Conservation (phyloP, 1,139 yeast species). For the Kazachstania sp. region DNA sequence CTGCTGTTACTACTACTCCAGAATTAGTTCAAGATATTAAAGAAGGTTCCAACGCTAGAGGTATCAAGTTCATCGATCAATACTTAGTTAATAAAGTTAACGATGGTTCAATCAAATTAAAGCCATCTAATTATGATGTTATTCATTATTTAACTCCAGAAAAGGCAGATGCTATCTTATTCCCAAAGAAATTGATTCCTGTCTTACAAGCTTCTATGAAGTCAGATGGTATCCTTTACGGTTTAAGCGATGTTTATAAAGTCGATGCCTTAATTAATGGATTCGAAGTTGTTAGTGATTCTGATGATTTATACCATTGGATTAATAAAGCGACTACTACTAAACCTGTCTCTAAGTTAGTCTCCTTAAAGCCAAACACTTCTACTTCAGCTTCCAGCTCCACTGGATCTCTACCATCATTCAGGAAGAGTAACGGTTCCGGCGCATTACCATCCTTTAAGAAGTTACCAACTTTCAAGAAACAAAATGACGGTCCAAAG, state of each 20-base stretch:
- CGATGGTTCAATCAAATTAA: conserved; percentile 44
- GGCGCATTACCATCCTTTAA: conserved; percentile 7
- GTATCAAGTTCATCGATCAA: conserved; percentile 21
- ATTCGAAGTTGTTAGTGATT: conserved; percentile 17
- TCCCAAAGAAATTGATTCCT: conserved; percentile 26
- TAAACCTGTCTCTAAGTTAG: conserved; percentile 2
- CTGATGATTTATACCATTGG: conserved; percentile 22
- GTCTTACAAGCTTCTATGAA: conserved; percentile 19
- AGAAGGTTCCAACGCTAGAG: conserved; percentile 22
- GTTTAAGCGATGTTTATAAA: conserved; percentile 25
- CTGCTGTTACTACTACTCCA: conserved; percentile 61
- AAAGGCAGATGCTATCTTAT: conserved; percentile 28
- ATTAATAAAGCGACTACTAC: conserved; percentile 12
- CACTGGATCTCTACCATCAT: not conserved
- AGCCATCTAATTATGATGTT: conserved; percentile 37
- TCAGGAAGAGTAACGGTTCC: not conserved
- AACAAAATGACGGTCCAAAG: not conserved
- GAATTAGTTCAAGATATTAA: conserved; percentile 38
- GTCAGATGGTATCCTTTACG: conserved; percentile 21
- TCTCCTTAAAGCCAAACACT: not conserved
- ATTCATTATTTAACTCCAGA: conserved; percentile 56
- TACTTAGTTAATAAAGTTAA: conserved; percentile 61
- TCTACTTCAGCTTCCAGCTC: too few species aligned
- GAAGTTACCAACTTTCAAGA: conserved; percentile 10
- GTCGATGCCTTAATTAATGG: conserved; percentile 29